Evolutionary conservation across 495 filamentous ascomycete genomes (phyloP).

Genomic region (Cladorrhinum samala): DNA sequence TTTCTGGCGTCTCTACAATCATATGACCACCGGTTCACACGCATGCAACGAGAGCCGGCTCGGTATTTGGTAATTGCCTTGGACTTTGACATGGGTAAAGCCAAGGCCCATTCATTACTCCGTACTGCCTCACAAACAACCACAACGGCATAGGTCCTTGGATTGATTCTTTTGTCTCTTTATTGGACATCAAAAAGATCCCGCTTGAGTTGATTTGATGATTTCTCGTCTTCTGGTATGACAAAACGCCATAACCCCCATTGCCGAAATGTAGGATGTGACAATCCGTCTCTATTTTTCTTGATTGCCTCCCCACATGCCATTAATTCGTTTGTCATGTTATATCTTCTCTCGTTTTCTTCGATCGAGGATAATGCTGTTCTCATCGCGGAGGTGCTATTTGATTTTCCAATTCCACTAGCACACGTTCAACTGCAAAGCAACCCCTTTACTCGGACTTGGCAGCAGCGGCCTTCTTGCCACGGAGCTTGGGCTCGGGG

Average conservation of each 20-base stretch:
- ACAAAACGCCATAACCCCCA: conserved; percentile 34
- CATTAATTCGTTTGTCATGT: conserved; percentile 16
- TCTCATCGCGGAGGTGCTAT: conserved; percentile 19
- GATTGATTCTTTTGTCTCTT: too few relatives aligned
- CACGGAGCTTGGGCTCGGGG: conserved; percentile 67
- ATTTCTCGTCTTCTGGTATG: conserved; percentile 29
- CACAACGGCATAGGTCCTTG: too few relatives aligned
- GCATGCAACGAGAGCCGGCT: too few relatives aligned
- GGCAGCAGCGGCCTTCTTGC: conserved; percentile 63
- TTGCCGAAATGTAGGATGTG: conserved; percentile 27
- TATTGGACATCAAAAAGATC: too few relatives aligned
- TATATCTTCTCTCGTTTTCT: conserved; percentile 8
- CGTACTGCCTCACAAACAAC: too few relatives aligned
- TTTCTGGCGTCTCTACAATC: too few relatives aligned
- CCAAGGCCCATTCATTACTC: too few relatives aligned
- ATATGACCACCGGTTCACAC: too few relatives aligned
- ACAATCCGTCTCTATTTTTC: conserved; percentile 21
- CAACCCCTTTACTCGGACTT: conserved; percentile 20
- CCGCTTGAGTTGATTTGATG: conserved; percentile 25
- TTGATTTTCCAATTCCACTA: conserved; percentile 10
- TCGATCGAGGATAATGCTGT: conserved; percentile 13
- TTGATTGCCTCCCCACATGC: conserved; percentile 19
- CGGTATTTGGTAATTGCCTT: too few relatives aligned
- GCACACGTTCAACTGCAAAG: conserved; percentile 1
- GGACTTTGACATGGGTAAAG: too few relatives aligned